A percentile compares a stretch with the other conserved stretches of the same genome.
Evolutionary conservation across 129 eudicot species (phyloP).

Genomic region (Scalesia atractyloides): DNA sequence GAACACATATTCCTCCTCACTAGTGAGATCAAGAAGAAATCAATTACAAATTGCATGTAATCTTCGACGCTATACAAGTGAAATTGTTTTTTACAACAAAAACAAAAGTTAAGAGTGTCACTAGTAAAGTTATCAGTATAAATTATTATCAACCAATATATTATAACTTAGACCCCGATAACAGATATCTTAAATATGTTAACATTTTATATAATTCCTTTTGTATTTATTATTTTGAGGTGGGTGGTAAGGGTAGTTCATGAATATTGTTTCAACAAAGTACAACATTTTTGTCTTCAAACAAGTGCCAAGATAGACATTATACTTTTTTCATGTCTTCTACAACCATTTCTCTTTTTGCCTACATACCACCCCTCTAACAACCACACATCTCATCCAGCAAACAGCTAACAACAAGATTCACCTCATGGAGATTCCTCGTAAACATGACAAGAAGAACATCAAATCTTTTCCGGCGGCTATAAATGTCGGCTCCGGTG

Average conservation of each 20-base stretch:
- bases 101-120: too few relatives aligned
- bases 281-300: background rate
- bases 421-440: slow-evolving; percentile 21
- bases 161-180: too few relatives aligned
- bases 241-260: background rate
- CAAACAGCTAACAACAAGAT: slow-evolving; percentile 6
- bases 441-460: slow-evolving; percentile 31
- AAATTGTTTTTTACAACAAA: too few relatives aligned
- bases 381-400: slow-evolving; percentile 12
- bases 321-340: slow-evolving; percentile 12
- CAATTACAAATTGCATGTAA: too few relatives aligned
- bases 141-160: too few relatives aligned
- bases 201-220: background rate
- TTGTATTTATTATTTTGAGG: background rate
- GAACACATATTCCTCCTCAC: too few relatives aligned
- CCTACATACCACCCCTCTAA: background rate
- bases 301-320: background rate
- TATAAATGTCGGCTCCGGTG: slow-evolving; percentile 30
- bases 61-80: too few relatives aligned
- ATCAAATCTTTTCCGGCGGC: slow-evolving; percentile 23
- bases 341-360: slow-evolving; percentile 8
- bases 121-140: too few relatives aligned
- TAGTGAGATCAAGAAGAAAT: too few relatives aligned
- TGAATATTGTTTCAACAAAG: background rate
- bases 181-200: background rate